Evolutionary conservation across 768 basidiomycete species (phyloP).

Genomic region (Dioszegia aurantiaca): DNA sequence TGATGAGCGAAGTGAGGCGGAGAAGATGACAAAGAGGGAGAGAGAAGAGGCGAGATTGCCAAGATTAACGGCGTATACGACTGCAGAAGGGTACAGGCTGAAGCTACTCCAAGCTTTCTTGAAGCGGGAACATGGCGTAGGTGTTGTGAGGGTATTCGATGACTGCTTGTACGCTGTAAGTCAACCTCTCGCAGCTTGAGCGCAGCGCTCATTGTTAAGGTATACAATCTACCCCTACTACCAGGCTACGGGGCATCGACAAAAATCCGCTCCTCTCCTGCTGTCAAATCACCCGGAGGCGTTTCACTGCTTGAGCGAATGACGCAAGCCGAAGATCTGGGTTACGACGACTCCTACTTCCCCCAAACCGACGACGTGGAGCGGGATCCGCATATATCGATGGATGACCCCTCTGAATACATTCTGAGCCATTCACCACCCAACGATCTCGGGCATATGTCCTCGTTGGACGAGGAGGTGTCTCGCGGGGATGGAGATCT

Average conservation of each 20-base stretch:
- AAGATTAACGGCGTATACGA: constrained; percentile 82
- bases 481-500: constrained; percentile 13
- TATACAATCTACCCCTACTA: constrained; percentile 85
- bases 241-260: constrained; percentile 84
- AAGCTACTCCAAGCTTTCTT: constrained; percentile 78
- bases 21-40: constrained; percentile 84
- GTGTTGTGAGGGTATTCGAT: constrained; percentile 75
- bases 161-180: constrained; percentile 89
- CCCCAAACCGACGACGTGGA: constrained; percentile 36
- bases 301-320: constrained; percentile 67
- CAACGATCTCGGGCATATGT: constrained; percentile 17
- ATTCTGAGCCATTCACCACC: constrained; percentile 54
- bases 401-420: constrained; percentile 60
- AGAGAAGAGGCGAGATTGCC: constrained; percentile 75
- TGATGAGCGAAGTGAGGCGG: constrained; percentile 81
- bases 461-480: constrained; percentile 15
- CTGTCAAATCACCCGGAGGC: constrained; percentile 57
- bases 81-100: constrained; percentile 80
- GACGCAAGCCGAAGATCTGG: constrained; percentile 83
- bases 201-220: constrained; percentile 52
- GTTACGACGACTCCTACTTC: constrained; percentile 85
- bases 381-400: constrained; percentile 14
- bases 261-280: constrained; percentile 78
- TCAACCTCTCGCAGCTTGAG: background rate
- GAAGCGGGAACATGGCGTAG: constrained; percentile 89